phyloP scores from a whole-genome alignment of 345 rosid species.

The Corchorus capsularis region DNA sequence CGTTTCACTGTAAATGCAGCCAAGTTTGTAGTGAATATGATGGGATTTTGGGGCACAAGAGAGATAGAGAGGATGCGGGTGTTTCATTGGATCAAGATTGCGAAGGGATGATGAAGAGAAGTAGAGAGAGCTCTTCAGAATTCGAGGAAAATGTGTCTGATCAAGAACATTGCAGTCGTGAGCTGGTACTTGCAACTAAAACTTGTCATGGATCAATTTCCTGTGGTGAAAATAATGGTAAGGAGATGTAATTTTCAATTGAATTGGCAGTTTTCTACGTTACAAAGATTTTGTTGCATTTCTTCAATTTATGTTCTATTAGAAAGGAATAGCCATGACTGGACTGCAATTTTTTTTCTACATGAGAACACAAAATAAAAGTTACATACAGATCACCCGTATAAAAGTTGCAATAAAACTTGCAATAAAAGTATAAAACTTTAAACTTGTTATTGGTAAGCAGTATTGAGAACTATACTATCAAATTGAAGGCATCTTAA shows the following conservation, averaged over 20 bases:
- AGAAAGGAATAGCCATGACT: background rate
- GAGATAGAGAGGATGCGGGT: slow-evolving; percentile 39
- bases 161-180: background rate
- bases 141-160: slow-evolving; percentile 4
- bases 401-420: background rate
- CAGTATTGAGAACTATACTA: background rate
- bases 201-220: slow-evolving; percentile 14
- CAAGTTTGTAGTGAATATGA: slow-evolving; percentile 31
- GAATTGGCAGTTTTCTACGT: background rate
- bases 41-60: slow-evolving; percentile 31
- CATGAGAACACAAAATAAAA: no score
- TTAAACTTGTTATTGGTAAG: background rate
- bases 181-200: background rate
- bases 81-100: slow-evolving; percentile 26
- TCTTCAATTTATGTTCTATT: background rate
- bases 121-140: slow-evolving; percentile 25
- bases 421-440: background rate
- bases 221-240: slow-evolving; percentile 36
- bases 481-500: background rate
- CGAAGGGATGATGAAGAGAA: slow-evolving; percentile 28
- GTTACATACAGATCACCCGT: no score
- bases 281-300: background rate
- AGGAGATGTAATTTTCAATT: background rate
- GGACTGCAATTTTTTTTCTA: background rate
- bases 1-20: slow-evolving; percentile 44